Evolutionary conservation across 306 rosid species (phyloP), one percentile per base, ranked within the genome.

Genomic region (Albizia julibrissin): DNA sequence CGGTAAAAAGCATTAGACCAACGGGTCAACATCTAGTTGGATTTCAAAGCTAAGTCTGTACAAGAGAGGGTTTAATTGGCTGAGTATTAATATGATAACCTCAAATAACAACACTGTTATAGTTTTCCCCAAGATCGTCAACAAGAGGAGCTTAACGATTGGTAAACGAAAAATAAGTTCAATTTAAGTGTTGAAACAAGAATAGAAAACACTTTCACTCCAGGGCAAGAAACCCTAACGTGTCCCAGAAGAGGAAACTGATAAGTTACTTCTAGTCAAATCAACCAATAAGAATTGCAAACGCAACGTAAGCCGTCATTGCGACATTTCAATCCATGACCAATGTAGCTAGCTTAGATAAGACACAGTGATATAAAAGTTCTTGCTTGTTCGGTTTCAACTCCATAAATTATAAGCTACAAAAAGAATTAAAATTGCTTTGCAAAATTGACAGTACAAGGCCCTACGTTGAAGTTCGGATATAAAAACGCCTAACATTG

Each of bases 271-370:
- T 49, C 54, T 6, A 58, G 34, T 75, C 22, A 75, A 75, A 58
- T 26, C 69, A 56, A 22, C 52, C 37, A 58, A 39, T 56, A 75
- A 58, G 26, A 21, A 75, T 7, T 22, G 6, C 26, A n/a, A 58
- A 39, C 54, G 27, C 54, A 37, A 24, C 9, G 2, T 13, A 37
- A 75, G 42, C 5, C 59, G 65, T 37, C 79, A 58, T 75, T 27
- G 27, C 39, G 24, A 58, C 6, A 15, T 34, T 58, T 58, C 79
- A 75, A 58, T 75, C 69, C 49, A 22, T 13, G 14, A 75, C 26
- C 79, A 75, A 75, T 75, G 79, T 75, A 56, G 69, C 69, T 58
- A 56, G 39, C 69, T 58, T 22, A 75, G 42, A 58, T 58, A 7
- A 14, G 31, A 39, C 22, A 58, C 27, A 3, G 33, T 37, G 54